These are phyloP conservation scores for Flaveria sonorensis DNA, from an alignment of 129 eudicot species.

Conservation along the genomic window DNA sequence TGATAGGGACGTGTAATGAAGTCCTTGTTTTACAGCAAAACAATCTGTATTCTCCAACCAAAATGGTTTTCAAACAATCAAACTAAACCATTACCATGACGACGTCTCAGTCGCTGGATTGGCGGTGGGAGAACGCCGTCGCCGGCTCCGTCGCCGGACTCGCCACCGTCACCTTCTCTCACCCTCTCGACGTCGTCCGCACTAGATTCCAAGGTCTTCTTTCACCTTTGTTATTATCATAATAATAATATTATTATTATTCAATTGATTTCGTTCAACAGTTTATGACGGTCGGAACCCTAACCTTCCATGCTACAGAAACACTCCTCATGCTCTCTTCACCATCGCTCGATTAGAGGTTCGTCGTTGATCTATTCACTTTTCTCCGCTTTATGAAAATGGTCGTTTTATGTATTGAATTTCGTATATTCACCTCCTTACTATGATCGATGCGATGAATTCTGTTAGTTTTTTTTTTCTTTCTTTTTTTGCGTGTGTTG, in stretches of 20 bases:
- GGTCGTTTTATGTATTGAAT: background rate
- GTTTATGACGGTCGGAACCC: slow-evolving; percentile 78
- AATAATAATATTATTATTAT: background rate
- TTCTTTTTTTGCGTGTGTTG: background rate
- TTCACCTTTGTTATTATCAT: too few species aligned
- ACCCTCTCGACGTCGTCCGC: slow-evolving; percentile 99
- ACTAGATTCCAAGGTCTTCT: slow-evolving; percentile 84
- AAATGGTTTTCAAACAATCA: too few species aligned
- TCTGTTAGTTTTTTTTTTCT: background rate
- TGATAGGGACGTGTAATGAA: too few species aligned
- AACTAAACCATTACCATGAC: background rate
- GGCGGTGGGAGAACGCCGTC: slow-evolving; percentile 95
- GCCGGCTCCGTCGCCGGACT: slow-evolving; percentile 95
- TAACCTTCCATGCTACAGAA: slow-evolving; percentile 66
- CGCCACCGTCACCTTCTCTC: slow-evolving; percentile 80
- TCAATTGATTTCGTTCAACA: slow-evolving; percentile 22
- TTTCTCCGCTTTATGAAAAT: background rate
- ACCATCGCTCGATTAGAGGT: slow-evolving; percentile 92
- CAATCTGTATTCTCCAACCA: too few species aligned
- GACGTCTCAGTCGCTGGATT: slow-evolving; percentile 36
- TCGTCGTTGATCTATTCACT: background rate
- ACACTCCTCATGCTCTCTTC: slow-evolving; percentile 90
- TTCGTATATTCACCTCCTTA: background rate
- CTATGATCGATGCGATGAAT: background rate
- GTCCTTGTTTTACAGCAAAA: too few species aligned